These are phyloP conservation scores for Cordyceps cateniannulata DNA, from an alignment of 2,329 filamentous ascomycete genomes.

Conservation along the genomic window DNA sequence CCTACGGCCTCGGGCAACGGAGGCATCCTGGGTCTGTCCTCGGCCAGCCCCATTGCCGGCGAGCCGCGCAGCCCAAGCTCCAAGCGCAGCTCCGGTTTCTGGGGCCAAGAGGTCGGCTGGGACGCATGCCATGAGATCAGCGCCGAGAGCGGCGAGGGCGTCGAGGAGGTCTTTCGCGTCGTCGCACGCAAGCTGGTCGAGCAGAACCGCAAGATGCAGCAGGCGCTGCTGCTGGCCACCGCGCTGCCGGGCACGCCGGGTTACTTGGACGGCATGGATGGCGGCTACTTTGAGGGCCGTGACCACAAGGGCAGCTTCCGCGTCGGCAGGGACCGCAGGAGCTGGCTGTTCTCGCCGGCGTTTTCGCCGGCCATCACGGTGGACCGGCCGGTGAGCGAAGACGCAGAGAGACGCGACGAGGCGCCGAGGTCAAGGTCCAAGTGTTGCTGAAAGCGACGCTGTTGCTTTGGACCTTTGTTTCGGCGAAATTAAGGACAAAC, in stretches of 20 bases:
- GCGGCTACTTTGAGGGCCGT: slow-evolving; percentile 45
- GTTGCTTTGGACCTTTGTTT: no score
- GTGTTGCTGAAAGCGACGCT: slow-evolving; percentile 19
- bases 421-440: slow-evolving; percentile 18
- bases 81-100: slow-evolving; percentile 69
- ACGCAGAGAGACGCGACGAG: slow-evolving; percentile 15
- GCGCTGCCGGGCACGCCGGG: slow-evolving; percentile 44
- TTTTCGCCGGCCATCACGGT: slow-evolving; percentile 47
- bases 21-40: slow-evolving; percentile 18
- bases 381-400: slow-evolving; percentile 33
- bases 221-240: slow-evolving; percentile 49
- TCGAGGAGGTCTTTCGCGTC: slow-evolving; percentile 88
- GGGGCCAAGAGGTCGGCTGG: slow-evolving; percentile 91
- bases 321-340: slow-evolving; percentile 50
- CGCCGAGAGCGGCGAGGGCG: slow-evolving; percentile 87
- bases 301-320: slow-evolving; percentile 47
- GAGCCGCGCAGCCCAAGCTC: slow-evolving; percentile 56
- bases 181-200: slow-evolving; percentile 57
- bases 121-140: slow-evolving; percentile 96
- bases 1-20: slow-evolving; percentile 45
- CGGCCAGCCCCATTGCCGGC: slow-evolving; percentile 19
- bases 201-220: slow-evolving; percentile 57
- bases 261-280: slow-evolving; percentile 37
- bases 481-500: no score
- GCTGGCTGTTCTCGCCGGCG: slow-evolving; percentile 51